Evolutionary conservation across 441 rosid species (phyloP), one percentile per base, ranked within the genome.

Genomic region (Pelargonium fulgidum): DNA sequence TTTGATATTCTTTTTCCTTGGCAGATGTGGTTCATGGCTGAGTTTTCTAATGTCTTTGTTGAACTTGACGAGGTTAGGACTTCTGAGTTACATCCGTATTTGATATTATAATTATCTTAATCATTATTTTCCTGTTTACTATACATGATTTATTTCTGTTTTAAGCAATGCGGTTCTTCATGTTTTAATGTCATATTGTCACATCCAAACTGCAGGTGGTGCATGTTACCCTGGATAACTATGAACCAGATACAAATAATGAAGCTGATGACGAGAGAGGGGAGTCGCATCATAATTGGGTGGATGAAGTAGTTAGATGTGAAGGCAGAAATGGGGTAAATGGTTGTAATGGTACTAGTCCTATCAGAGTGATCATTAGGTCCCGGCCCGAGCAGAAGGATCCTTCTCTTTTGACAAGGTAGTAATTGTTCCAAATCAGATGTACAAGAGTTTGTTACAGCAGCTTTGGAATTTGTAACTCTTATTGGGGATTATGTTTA

Each of bases 11-110:
- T 65, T 79, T 42, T 24, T 26, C 63, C 67, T 67, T 75, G 72
- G 54, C 81, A 95, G 99, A 89, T 95, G 66, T 90, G 99, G 99
- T 92, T 82, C 86, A 92, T 92, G 95, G 83, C 88, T 4, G 81
- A 87, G 76, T 92, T 86, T 80, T 89, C 91, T 0, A 86, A 81
- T 72, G 77, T 88, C 33, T 92, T 95, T 80, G 80, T 80, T 72
- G 84, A 89, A 77, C 76, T 95, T 78, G 90, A 88, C 19, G 88
- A 95, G 97, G 97, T 87, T 47, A 72, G 86, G 80, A 36, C 66
- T 22, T 66, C 47, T 20, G 36, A 66, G 26, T 64, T 70, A 17
- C 48, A 50, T 19, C 11, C 54, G 29, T 71, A 1, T 62, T 62
- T 6, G 9, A 24, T 58, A 56, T 36, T 36, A 36, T 11, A 44